phyloP scores from a whole-genome alignment of 1,139 yeast species.

The Taphrina sp. region DNA sequence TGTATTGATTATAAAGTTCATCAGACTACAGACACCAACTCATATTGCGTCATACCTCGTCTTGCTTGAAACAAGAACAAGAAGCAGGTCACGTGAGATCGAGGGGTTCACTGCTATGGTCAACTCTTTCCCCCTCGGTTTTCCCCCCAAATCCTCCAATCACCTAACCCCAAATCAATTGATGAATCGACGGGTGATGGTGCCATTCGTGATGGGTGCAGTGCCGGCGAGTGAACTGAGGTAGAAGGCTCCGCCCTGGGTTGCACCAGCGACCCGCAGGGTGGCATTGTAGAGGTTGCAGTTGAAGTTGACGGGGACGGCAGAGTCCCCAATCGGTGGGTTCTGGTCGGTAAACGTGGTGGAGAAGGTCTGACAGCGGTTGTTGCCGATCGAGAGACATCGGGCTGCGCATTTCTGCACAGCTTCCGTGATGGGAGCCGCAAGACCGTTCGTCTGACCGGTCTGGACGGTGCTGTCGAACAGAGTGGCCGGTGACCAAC shows the following conservation, averaged over 20 bases:
- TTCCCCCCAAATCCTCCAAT: too few relatives aligned
- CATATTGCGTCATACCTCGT: too few relatives aligned
- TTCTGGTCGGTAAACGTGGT: constrained; percentile 25
- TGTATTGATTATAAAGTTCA: too few relatives aligned
- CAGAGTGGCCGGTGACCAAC: constrained; percentile 30
- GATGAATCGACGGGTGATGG: constrained; percentile 6
- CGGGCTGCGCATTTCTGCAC: constrained; percentile 26
- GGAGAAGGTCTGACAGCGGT: constrained; percentile 23
- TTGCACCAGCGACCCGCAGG: constrained; percentile 11
- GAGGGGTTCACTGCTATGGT: too few relatives aligned
- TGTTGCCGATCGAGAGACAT: constrained; percentile 16
- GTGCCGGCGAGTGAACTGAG: too few relatives aligned
- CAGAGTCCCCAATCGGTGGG: constrained; percentile 26
- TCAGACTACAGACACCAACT: too few relatives aligned
- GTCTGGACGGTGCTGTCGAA: constrained; percentile 28
- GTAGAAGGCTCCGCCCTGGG: constrained; percentile 30
- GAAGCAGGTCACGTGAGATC: too few relatives aligned
- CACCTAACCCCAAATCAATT: too few relatives aligned
- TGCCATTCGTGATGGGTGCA: not conserved
- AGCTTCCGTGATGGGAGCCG: constrained; percentile 18
- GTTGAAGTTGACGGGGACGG: constrained; percentile 28
- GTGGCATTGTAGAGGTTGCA: constrained; percentile 29
- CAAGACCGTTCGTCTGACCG: constrained; percentile 8
- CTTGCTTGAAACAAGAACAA: too few relatives aligned
- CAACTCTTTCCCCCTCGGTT: too few relatives aligned